Conservation (phyloP, 1,139 yeast species). For the Magnusiomyces suaveolens region DNA sequence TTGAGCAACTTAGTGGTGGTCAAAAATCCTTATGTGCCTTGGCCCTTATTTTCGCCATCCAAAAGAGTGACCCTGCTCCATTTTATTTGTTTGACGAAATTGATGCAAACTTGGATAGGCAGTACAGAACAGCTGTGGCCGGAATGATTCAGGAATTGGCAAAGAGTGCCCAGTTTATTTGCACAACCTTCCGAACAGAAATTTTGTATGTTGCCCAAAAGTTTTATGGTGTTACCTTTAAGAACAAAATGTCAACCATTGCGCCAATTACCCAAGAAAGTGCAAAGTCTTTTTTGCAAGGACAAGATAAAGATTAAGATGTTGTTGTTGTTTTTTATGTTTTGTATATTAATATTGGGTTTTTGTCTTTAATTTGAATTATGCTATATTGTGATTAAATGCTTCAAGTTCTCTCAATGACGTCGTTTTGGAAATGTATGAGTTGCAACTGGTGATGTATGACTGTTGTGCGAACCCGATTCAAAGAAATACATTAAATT, state of each 20-base stretch:
- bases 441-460: too few species aligned
- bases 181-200: conserved; percentile 93
- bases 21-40: conserved; percentile 93
- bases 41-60: conserved; percentile 86
- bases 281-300: conserved; percentile 75
- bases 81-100: conserved; percentile 92
- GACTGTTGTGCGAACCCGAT: too few species aligned
- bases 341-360: neutral
- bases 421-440: too few species aligned
- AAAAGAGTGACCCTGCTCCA: conserved; percentile 93
- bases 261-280: conserved; percentile 59
- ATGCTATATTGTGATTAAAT: too few species aligned
- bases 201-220: conserved; percentile 80
- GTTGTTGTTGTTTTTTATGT: neutral
- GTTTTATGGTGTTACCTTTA: conserved; percentile 79
- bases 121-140: conserved; percentile 85
- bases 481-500: too few species aligned
- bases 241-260: conserved; percentile 73
- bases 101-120: conserved; percentile 91
- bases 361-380: neutral
- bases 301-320: conserved; percentile 13
- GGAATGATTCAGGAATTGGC: conserved; percentile 59
- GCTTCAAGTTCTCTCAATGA: too few species aligned
- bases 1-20: conserved; percentile 92
- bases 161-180: conserved; percentile 59